A percentile compares a stretch with the other conserved stretches of the same genome.
phyloP scores from a whole-genome alignment of 805 yeast genomes.

The Kodamaea restingae region DNA sequence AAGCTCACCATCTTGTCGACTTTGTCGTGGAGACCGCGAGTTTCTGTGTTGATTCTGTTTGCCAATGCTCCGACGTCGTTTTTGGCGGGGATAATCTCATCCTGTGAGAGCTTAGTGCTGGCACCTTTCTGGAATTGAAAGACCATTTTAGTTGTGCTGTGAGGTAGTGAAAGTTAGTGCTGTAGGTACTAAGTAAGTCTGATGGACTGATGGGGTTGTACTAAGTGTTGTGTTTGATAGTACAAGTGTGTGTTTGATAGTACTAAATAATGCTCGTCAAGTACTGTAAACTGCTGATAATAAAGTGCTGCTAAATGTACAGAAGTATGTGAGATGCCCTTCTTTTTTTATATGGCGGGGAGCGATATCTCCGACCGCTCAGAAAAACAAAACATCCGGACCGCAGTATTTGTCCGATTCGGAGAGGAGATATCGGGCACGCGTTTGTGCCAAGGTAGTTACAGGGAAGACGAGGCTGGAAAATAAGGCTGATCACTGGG shows the following conservation, averaged over 20 bases:
- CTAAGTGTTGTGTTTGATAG: no score
- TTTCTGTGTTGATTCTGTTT: conserved; percentile 71
- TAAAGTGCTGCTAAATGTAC: no score
- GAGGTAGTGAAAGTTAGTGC: background rate
- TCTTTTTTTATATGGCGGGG: background rate
- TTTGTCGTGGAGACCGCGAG: conserved; percentile 61
- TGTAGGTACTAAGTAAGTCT: background rate
- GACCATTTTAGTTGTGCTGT: background rate
- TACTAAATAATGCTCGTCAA: no score
- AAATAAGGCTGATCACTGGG: no score
- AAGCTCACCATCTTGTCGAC: conserved; percentile 66
- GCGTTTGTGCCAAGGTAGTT: conserved; percentile 10
- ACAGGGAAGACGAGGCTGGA: no score
- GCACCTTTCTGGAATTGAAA: conserved; percentile 17
- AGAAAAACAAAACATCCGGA: background rate
- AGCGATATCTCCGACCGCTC: conserved; percentile 8
- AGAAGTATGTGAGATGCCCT: no score
- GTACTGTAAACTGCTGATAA: no score
- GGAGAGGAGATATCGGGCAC: conserved; percentile 3
- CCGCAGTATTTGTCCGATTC: conserved; percentile 1
- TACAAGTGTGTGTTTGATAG: no score
- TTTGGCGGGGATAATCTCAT: conserved; percentile 68
- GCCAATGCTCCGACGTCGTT: conserved; percentile 81
- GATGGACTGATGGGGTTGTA: background rate
- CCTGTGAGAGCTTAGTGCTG: conserved; percentile 32